Evolutionary conservation across 257 asterid species (phyloP).

Genomic region (Penstemon eatonii): DNA sequence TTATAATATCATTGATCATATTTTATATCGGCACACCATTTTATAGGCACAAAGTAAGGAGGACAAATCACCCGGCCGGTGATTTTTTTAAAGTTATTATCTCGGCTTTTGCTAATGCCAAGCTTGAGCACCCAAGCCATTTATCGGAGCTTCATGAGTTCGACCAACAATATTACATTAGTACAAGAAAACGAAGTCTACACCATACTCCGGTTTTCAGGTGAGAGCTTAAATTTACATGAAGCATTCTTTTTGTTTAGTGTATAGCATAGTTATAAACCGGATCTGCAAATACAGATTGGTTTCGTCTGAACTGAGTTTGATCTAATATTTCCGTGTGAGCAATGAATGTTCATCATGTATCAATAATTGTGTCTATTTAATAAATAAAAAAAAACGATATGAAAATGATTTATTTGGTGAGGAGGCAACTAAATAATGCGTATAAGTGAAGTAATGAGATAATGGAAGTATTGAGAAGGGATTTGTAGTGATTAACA

Average conservation of each 20-base stretch:
- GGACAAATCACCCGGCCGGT: constrained; percentile 55
- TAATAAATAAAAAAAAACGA: no score
- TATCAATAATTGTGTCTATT: not conserved
- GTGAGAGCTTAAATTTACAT: constrained; percentile 35
- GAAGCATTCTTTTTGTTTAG: no score
- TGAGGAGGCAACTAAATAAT: not conserved
- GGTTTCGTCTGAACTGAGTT: no score
- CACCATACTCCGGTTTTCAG: constrained; percentile 63
- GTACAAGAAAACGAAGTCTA: constrained; percentile 58
- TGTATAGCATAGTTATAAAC: no score
- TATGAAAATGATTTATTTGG: not conserved
- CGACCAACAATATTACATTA: constrained; percentile 50
- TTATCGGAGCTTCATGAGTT: constrained; percentile 63
- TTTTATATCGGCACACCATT: constrained; percentile 68
- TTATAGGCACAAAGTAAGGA: constrained; percentile 72
- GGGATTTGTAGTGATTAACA: constrained; percentile 4
- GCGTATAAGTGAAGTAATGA: not conserved
- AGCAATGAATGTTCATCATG: no score
- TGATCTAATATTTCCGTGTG: no score
- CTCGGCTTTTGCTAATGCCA: constrained; percentile 54
- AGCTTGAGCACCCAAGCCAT: constrained; percentile 38
- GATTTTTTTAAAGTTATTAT: constrained; percentile 53
- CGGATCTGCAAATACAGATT: no score
- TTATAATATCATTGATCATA: constrained; percentile 50
- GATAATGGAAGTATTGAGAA: not conserved